phyloP scores from a whole-genome alignment of 2,329 filamentous ascomycete genomes.

The Diaporthe helianthi region DNA sequence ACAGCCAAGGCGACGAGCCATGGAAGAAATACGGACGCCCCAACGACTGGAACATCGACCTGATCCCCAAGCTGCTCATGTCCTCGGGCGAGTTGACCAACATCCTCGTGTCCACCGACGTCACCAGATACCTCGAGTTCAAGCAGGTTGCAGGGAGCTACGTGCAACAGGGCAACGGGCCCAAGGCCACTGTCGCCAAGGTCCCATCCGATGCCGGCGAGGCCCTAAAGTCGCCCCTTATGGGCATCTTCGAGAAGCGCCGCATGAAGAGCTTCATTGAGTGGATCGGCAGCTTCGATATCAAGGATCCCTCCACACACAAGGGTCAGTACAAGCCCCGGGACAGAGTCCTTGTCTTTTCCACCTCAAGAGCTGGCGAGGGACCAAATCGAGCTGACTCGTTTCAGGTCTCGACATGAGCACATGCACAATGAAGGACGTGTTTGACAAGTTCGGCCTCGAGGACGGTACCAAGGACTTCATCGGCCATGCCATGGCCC shows the following conservation, averaged over 20 bases:
- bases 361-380: neutral
- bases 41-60: conserved; percentile 99
- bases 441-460: conserved; percentile 97
- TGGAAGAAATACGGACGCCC: conserved; percentile 97
- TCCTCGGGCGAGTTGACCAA: conserved; percentile 98
- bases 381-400: neutral
- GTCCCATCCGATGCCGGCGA: conserved; percentile 93
- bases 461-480: conserved; percentile 92
- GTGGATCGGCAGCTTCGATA: conserved; percentile 89
- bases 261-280: conserved; percentile 96
- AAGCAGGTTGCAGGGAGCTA: conserved; percentile 95
- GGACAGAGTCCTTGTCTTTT: neutral
- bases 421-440: conserved; percentile 91
- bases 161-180: conserved; percentile 85
- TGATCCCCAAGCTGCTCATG: conserved; percentile 98
- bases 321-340: conserved; percentile 70
- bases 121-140: conserved; percentile 88
- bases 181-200: conserved; percentile 92
- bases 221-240: conserved; percentile 88
- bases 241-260: conserved; percentile 98
- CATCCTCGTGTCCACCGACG: conserved; percentile 95
- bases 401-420: conserved; percentile 77
- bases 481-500: conserved; percentile 96
- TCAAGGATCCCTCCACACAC: conserved; percentile 83
- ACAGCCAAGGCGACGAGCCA: conserved; percentile 78